A percentile compares a stretch with the other conserved stretches of the same genome.
These are phyloP conservation scores for Phytophthora megakarya DNA, from an alignment of 352 stramenopile species.

Conservation along the genomic window DNA sequence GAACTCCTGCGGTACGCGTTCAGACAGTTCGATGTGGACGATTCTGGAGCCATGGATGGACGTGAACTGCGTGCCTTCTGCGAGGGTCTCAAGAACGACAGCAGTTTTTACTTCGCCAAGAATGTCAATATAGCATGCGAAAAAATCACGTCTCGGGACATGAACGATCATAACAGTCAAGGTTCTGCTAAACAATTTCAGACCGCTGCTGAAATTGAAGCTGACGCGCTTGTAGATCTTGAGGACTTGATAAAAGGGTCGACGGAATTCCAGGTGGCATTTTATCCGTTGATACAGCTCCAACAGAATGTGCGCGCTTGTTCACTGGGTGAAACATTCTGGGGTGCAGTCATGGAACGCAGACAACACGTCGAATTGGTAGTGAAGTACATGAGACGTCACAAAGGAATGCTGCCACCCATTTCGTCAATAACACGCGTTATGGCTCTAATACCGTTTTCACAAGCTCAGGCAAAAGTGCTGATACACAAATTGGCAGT, in stretches of 20 bases:
- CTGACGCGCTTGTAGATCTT: conserved; percentile 53
- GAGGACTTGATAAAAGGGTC: conserved; percentile 58
- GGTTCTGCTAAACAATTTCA: not conserved
- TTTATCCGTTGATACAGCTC: conserved; percentile 71
- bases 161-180: conserved; percentile 1
- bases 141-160: conserved; percentile 39
- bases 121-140: conserved; percentile 66
- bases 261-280: conserved; percentile 63
- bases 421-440: conserved; percentile 41
- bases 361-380: conserved; percentile 51
- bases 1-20: conserved; percentile 72
- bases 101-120: conserved; percentile 70
- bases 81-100: conserved; percentile 53
- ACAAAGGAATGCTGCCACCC: conserved; percentile 53
- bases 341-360: conserved; percentile 38
- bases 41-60: conserved; percentile 66
- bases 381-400: conserved; percentile 65
- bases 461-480: conserved; percentile 25
- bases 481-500: conserved; percentile 30
- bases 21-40: conserved; percentile 65
- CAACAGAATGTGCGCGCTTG: conserved; percentile 60
- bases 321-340: conserved; percentile 59
- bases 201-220: conserved; percentile 19
- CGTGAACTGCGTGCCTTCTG: conserved; percentile 60
- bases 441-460: conserved; percentile 46